These are phyloP conservation scores for Phytophthora uliginosa DNA, from an alignment of 352 stramenopile genomes.

Conservation along the genomic window DNA sequence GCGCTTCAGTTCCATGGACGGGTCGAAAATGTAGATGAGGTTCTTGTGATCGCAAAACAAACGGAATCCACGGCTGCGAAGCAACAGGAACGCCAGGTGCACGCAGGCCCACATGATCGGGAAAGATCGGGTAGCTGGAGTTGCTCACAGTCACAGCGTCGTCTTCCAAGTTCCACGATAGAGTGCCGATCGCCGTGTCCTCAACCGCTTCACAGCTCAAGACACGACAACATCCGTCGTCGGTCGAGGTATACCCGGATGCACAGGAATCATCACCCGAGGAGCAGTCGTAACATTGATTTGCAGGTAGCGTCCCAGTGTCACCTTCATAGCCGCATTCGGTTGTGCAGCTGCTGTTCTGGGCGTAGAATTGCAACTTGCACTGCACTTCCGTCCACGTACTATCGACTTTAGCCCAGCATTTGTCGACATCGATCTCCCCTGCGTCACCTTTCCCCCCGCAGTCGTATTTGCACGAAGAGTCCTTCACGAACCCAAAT, in stretches of 20 bases:
- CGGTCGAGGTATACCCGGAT: conserved; percentile 22
- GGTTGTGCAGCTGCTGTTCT: conserved; percentile 26
- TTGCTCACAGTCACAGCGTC: conserved; percentile 25
- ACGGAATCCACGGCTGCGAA: neutral
- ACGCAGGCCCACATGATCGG: neutral
- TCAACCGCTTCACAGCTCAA: conserved; percentile 21
- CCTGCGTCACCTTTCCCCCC: conserved; percentile 11
- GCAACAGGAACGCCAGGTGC: neutral
- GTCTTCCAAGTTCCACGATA: conserved; percentile 36
- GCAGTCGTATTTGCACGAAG: conserved; percentile 27
- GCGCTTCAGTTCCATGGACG: neutral
- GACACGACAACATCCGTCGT: conserved; percentile 31
- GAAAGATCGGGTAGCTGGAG: conserved; percentile 28
- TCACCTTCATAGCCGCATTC: conserved; percentile 29
- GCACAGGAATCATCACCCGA: conserved; percentile 22
- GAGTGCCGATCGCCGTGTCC: neutral
- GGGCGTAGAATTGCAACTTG: conserved; percentile 32
- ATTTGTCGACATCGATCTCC: conserved; percentile 34
- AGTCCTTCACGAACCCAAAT: conserved; percentile 32
- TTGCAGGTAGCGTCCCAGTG: conserved; percentile 14
- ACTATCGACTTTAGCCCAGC: conserved; percentile 23
- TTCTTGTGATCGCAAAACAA: neutral
- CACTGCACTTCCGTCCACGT: conserved; percentile 25
- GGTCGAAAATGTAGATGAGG: neutral
- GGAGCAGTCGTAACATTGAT: conserved; percentile 32